Conservation (phyloP, 768 basidiomycete genomes). For the Rubroboletus satanas region DNA sequence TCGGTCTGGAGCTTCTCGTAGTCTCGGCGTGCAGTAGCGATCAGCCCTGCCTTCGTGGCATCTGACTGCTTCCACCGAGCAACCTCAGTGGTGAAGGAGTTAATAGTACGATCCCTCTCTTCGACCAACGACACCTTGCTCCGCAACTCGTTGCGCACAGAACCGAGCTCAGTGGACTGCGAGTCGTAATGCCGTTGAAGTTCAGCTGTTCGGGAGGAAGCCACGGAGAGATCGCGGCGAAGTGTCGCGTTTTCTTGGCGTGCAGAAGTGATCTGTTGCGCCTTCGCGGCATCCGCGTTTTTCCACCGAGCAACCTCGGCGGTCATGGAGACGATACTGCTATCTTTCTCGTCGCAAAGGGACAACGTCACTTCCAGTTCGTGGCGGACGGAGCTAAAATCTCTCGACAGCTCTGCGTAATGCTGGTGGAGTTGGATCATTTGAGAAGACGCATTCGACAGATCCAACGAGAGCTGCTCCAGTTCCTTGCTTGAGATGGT, state of each 20-base stretch:
- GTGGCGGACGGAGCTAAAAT: not conserved
- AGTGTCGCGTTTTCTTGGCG: not conserved
- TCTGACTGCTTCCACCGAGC: not conserved
- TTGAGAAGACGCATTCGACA: slow-evolving; percentile 1
- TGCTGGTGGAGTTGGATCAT: not conserved
- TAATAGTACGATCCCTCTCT: not conserved
- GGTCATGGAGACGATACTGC: not conserved
- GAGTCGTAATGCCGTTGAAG: not conserved
- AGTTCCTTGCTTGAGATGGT: slow-evolving; percentile 4
- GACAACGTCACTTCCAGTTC: not conserved
- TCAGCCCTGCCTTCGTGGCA: not conserved
- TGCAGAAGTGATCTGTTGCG: not conserved
- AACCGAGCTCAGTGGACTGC: not conserved
- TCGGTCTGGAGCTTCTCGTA: not conserved
- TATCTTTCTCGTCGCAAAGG: not conserved
- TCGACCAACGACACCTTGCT: not conserved
- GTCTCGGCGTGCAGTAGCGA: not conserved
- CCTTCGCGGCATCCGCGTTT: not conserved
- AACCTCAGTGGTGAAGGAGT: not conserved
- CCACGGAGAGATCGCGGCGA: not conserved
- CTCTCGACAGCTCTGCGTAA: not conserved
- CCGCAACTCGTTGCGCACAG: not conserved
- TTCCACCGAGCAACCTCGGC: not conserved
- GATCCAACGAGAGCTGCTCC: not conserved
- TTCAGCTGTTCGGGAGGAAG: not conserved